Evolutionary conservation across 768 basidiomycete genomes (phyloP), one percentile per base, ranked within the genome.

Genomic region (Clitopilus passeckerianus): DNA sequence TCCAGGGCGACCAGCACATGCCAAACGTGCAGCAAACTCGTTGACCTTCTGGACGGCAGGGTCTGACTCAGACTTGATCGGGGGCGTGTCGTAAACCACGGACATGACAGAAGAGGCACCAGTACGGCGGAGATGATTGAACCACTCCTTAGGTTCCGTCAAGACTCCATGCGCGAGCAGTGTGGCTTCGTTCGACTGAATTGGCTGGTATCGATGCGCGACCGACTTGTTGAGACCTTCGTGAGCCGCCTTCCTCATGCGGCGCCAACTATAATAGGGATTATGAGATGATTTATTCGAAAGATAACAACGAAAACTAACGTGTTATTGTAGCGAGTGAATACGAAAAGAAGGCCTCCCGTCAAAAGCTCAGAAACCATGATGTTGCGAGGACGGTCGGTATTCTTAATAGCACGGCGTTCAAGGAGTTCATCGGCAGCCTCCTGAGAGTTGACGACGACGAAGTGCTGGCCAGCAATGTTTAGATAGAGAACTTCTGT

Each of bases 341-440:
- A 68, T 6, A 62, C 65, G 18, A 73, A 34, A 9, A 68, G 50
- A 30, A 69, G 53, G 1, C 73, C 71, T 16, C 73, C 68, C 9
- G 68, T 68, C 50, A 75, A 63, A 33, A 72, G 60, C 15, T 76
- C 72, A 18, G 61, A 50, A 1, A 62, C 66, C 18, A 75, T 67
- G 33, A 74, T 71, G 58, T 60, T 64, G 6, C 59, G 64, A 10
- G 68, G 68, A 5, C 71, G 59, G 55, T 70, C 64, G 1, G 65
- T 65, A 56, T 73, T 71, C 23, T 63, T 70, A 6, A 52, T 53
- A 15, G 63, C 63, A 14, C 72, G 68, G n/a, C 68, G 67, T 22
- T 74, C 73, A 18, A 76, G 63, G 18, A 78, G 64, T 15, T 78
- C 76, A 6, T 50, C 56, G 1, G 70, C 73, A 16, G 68, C 64